phyloP scores from a whole-genome alignment of 306 rosid species.

The Inga laurina region DNA sequence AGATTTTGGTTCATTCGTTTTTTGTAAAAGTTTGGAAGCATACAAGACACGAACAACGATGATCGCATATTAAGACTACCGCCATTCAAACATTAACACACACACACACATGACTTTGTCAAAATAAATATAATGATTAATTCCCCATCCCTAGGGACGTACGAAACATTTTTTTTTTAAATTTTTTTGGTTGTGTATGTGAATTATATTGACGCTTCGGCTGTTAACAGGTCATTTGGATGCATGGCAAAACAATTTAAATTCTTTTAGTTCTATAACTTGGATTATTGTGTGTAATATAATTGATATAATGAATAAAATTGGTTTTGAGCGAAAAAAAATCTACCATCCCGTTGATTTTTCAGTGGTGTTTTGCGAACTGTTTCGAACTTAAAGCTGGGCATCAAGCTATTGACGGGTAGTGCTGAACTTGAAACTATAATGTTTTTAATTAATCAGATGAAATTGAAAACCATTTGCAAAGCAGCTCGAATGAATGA shows the following conservation, averaged over 20 bases:
- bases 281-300: too few relatives aligned
- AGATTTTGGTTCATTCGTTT: slow-evolving; percentile 21
- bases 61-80: slow-evolving; percentile 4
- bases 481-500: too few relatives aligned
- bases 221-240: not conserved
- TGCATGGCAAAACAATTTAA: not conserved
- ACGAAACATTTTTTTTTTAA: not conserved
- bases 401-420: not conserved
- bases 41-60: not conserved
- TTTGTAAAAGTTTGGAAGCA: not conserved
- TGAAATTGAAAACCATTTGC: too few relatives aligned
- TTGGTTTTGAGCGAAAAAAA: not conserved
- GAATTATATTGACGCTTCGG: not conserved
- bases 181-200: not conserved
- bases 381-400: not conserved
- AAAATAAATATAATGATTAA: not conserved
- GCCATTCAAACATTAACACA: not conserved
- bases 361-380: not conserved
- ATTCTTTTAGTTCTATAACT: not conserved
- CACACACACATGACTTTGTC: not conserved
- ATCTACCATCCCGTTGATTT: not conserved
- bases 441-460: too few relatives aligned
- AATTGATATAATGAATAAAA: not conserved
- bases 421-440: too few relatives aligned
- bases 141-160: not conserved